Conservation (phyloP, 371 early-diverging fungal genomes). For the Apophysomyces variabilis region DNA sequence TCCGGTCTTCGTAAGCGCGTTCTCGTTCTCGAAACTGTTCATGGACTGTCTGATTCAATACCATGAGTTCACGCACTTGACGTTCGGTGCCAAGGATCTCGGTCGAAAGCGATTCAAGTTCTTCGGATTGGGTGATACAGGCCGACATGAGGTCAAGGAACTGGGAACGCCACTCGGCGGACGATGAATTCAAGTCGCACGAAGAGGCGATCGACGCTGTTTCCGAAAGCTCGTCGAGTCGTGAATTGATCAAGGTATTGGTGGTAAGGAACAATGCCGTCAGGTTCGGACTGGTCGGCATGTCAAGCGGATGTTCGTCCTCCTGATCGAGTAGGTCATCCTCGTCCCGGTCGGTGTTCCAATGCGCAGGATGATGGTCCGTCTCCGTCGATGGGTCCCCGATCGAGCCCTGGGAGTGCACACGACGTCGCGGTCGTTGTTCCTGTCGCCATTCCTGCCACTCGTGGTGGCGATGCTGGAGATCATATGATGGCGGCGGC, state of each 20-base stretch:
- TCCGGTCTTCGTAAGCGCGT: conserved; percentile 28
- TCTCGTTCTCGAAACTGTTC: conserved; percentile 31
- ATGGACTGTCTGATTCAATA: conserved; percentile 17
- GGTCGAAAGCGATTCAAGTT: conserved; percentile 32
- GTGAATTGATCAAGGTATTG: conserved; percentile 42
- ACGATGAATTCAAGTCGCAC: conserved; percentile 20
- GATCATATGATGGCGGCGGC: conserved; percentile 20
- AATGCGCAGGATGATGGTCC: conserved; percentile 21
- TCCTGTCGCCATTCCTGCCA: not conserved
- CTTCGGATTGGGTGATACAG: conserved; percentile 34
- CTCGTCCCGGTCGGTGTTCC: conserved; percentile 24
- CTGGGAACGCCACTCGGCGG: conserved; percentile 32
- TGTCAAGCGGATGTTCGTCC: conserved; percentile 5
- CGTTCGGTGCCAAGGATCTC: conserved; percentile 30
- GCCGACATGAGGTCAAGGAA: conserved; percentile 28
- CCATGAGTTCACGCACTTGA: conserved; percentile 29
- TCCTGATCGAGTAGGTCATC: conserved; percentile 11
- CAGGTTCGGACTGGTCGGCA: conserved; percentile 30
- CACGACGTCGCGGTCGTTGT: conserved; percentile 14
- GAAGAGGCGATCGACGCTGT: conserved; percentile 31
- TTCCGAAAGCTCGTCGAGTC: conserved; percentile 43
- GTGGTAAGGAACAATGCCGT: conserved; percentile 41
- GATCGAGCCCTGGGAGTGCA: conserved; percentile 14
- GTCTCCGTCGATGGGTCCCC: conserved; percentile 6
- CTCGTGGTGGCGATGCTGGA: conserved; percentile 23